Evolutionary conservation across 768 basidiomycete species (phyloP).

Genomic region (Paxillus ammoniavirescens): DNA sequence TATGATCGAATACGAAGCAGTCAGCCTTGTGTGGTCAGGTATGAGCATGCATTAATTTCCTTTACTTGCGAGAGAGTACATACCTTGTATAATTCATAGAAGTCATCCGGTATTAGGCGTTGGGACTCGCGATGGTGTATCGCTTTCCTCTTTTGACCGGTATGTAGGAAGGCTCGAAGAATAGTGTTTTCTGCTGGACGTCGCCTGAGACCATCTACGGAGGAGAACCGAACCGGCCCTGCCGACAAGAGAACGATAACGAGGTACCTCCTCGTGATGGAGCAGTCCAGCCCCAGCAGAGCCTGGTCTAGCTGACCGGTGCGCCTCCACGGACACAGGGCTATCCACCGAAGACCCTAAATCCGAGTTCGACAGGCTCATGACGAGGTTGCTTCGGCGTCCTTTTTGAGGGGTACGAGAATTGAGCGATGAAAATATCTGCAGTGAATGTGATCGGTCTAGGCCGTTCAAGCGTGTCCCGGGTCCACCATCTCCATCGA

Average conservation of each 20-base stretch:
- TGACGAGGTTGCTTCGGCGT: slow-evolving; percentile 28
- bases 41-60: no score
- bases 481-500: slow-evolving; percentile 37
- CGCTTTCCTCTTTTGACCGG: slow-evolving; percentile 7
- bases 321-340: not conserved
- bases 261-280: slow-evolving; percentile 2
- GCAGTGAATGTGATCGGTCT: slow-evolving; percentile 21
- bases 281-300: slow-evolving; percentile 24
- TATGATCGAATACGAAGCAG: no score
- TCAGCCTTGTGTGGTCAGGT: no score
- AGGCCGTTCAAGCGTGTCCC: slow-evolving; percentile 12
- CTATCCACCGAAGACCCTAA: not conserved
- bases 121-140: not conserved
- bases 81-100: not conserved
- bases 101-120: slow-evolving; percentile 6
- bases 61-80: not conserved
- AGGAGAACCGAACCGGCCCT: slow-evolving; percentile 28
- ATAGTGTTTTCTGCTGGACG: slow-evolving; percentile 7
- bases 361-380: slow-evolving; percentile 18
- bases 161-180: slow-evolving; percentile 6
- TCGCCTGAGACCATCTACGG: slow-evolving; percentile 22
- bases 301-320: slow-evolving; percentile 12
- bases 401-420: not conserved
- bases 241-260: slow-evolving; percentile 21
- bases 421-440: slow-evolving; percentile 19